phyloP scores from a whole-genome alignment of 257 asterid genomes.

The Solanum ossicruentum region DNA sequence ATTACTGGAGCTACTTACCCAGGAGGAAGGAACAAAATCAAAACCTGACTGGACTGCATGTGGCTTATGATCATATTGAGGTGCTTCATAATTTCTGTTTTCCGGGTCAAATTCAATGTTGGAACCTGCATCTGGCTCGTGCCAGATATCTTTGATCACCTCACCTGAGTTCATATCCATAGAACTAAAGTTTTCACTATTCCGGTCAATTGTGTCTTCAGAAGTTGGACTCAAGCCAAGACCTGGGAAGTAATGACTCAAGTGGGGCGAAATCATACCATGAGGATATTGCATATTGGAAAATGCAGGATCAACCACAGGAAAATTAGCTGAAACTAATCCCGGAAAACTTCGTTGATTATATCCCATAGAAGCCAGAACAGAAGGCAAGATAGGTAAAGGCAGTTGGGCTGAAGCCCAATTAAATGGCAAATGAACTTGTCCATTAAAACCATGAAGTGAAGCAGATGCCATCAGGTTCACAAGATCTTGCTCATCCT shows the following conservation, averaged over 20 bases:
- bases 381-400: slow-evolving; percentile 61
- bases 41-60: slow-evolving; percentile 25
- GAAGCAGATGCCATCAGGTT: slow-evolving; percentile 82
- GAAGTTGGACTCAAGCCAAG: slow-evolving; percentile 37
- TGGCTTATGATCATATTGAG: slow-evolving; percentile 30
- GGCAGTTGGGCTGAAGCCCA: slow-evolving; percentile 59
- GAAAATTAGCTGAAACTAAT: slow-evolving; percentile 24
- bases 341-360: slow-evolving; percentile 50
- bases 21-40: slow-evolving; percentile 50
- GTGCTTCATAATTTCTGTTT: slow-evolving; percentile 27
- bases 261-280: slow-evolving; percentile 49
- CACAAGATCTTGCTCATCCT: slow-evolving; percentile 78
- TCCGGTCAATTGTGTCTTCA: slow-evolving; percentile 41
- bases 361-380: slow-evolving; percentile 78
- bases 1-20: slow-evolving; percentile 32
- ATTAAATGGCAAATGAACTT: slow-evolving; percentile 53
- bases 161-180: slow-evolving; percentile 42
- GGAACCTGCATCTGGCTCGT: slow-evolving; percentile 44
- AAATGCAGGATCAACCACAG: slow-evolving; percentile 27
- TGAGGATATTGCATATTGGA: slow-evolving; percentile 33
- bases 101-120: slow-evolving; percentile 34
- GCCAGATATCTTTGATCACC: slow-evolving; percentile 43
- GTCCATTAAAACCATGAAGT: slow-evolving; percentile 63
- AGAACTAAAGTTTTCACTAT: slow-evolving; percentile 39
- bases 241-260: slow-evolving; percentile 51